phyloP scores from a whole-genome alignment of 2,329 filamentous ascomycete species.

The Aspergillus pseudoterreus region DNA sequence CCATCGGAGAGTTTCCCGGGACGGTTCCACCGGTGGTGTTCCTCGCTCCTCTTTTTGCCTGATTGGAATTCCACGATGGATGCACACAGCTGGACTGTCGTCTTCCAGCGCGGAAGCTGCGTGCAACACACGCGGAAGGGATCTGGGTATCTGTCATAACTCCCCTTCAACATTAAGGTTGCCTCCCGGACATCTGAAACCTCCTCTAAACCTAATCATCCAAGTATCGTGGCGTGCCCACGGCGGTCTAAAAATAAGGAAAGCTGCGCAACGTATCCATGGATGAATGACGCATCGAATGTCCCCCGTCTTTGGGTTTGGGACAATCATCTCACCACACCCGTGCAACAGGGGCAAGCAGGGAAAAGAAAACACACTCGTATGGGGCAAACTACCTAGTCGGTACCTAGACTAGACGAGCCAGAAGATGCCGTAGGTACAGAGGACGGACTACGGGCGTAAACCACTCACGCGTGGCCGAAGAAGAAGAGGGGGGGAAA shows the following conservation, averaged over 20 bases:
- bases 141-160: too few species aligned
- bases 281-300: neutral
- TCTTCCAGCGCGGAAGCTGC: too few species aligned
- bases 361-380: neutral
- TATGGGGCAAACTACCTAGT: neutral
- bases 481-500: neutral
- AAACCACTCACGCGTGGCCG: neutral
- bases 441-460: too few species aligned
- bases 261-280: neutral
- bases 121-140: too few species aligned
- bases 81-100: too few species aligned
- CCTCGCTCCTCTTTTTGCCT: neutral
- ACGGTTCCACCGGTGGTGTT: conserved; percentile 13
- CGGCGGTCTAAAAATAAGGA: neutral
- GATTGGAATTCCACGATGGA: neutral
- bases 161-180: too few species aligned
- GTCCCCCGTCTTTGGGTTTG: neutral
- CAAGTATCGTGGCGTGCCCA: too few species aligned
- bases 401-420: neutral
- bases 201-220: too few species aligned
- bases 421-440: too few species aligned
- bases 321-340: neutral
- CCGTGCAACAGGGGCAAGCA: neutral
- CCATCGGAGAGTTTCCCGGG: conserved; percentile 28
- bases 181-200: too few species aligned